phyloP scores from a whole-genome alignment of 345 rosid genomes.

The Brassica juncea region DNA sequence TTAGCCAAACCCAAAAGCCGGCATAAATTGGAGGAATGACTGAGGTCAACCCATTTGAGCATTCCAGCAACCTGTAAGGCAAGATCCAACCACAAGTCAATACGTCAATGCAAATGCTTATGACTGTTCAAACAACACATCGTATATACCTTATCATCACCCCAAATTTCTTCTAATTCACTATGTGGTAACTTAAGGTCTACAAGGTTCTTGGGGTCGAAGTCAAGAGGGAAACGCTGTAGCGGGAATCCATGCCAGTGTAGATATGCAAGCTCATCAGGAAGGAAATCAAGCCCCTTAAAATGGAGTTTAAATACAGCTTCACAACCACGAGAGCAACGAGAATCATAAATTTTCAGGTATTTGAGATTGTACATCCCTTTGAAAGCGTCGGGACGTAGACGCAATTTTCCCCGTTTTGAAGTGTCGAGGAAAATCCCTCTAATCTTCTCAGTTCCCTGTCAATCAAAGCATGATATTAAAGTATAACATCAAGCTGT shows the following conservation, averaged over 20 bases:
- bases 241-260: constrained; percentile 40
- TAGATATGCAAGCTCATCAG: constrained; percentile 37
- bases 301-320: neutral
- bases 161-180: constrained; percentile 38
- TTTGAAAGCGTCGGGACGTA: constrained; percentile 27
- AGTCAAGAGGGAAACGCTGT: constrained; percentile 29
- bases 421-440: constrained; percentile 40
- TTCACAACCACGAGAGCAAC: constrained; percentile 24
- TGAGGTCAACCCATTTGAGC: constrained; percentile 37
- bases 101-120: neutral
- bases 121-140: neutral
- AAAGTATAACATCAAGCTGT: neutral
- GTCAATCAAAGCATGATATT: neutral
- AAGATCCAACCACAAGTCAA: no score
- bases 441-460: constrained; percentile 41
- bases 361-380: constrained; percentile 42
- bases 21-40: constrained; percentile 16
- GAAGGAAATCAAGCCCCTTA: constrained; percentile 33
- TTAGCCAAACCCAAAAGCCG: constrained; percentile 30
- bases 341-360: constrained; percentile 38
- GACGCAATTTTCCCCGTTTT: constrained; percentile 11
- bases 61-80: constrained; percentile 33
- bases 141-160: constrained; percentile 30
- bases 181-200: constrained; percentile 33
- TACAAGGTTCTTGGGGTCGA: constrained; percentile 35